Percentiles rank a stretch among this genome's conserved stretches.
phyloP scores from a whole-genome alignment of 768 basidiomycete genomes.

The Filobasidium wieringae region DNA sequence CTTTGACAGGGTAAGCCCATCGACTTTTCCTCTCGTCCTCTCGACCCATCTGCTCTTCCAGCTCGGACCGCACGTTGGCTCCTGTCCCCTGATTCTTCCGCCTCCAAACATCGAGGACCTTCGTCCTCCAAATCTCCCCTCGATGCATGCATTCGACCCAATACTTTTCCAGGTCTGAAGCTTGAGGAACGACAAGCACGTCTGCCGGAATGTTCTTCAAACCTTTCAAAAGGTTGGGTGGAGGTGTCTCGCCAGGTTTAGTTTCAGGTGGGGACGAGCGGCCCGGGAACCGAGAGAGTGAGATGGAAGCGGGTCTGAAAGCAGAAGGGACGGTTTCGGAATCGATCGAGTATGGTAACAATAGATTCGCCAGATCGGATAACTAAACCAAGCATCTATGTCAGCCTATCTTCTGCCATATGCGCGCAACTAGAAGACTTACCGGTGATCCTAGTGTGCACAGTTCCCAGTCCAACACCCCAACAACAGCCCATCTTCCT shows the following conservation, averaged over 20 bases:
- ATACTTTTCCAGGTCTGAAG: slow-evolving; percentile 74
- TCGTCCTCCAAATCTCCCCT: slow-evolving; percentile 15
- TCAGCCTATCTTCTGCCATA: not conserved
- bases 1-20: slow-evolving; percentile 61
- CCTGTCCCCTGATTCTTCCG: not conserved
- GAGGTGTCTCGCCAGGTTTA: slow-evolving; percentile 38
- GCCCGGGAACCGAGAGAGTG: slow-evolving; percentile 26
- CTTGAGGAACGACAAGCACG: slow-evolving; percentile 53
- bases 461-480: slow-evolving; percentile 93
- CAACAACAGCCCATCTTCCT: slow-evolving; percentile 54
- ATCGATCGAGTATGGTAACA: slow-evolving; percentile 58
- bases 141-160: slow-evolving; percentile 42
- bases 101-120: not conserved
- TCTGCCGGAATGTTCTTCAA: slow-evolving; percentile 51
- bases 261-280: not conserved
- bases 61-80: not conserved
- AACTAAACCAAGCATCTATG: slow-evolving; percentile 43
- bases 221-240: slow-evolving; percentile 43
- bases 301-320: not conserved
- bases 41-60: too few species aligned
- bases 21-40: slow-evolving; percentile 17
- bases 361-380: slow-evolving; percentile 81
- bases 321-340: slow-evolving; percentile 22
- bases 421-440: slow-evolving; percentile 25
- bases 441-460: slow-evolving; percentile 89